Conservation (phyloP, 164 flowering plant species). For the Piper betle region DNA sequence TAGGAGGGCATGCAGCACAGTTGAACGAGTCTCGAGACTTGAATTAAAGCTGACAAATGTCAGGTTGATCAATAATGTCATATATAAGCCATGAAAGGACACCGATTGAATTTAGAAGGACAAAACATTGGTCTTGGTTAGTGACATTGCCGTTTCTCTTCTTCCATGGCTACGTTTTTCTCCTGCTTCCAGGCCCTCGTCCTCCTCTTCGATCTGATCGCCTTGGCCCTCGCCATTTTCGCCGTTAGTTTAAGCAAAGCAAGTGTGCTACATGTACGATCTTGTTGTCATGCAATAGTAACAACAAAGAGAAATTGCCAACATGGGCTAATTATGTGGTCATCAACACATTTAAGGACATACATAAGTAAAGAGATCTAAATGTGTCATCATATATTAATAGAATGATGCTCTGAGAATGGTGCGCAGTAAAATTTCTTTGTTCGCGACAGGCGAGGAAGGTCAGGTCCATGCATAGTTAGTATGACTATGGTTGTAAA, state of each 20-base stretch:
- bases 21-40: no score
- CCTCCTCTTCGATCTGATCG: slow-evolving; percentile 55
- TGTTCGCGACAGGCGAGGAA: slow-evolving; percentile 36
- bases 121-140: not conserved
- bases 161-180: slow-evolving; percentile 45
- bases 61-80: no score
- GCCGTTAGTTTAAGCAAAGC: slow-evolving; percentile 19
- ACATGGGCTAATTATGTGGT: no score
- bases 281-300: no score
- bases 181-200: slow-evolving; percentile 32
- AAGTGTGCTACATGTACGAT: not conserved
- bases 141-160: not conserved
- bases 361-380: no score
- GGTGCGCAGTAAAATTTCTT: slow-evolving; percentile 42
- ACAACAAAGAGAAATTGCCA: no score
- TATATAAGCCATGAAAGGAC: not conserved
- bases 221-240: slow-evolving; percentile 73
- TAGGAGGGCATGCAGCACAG: no score
- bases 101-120: not conserved
- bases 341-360: no score
- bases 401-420: slow-evolving; percentile 28
- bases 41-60: no score
- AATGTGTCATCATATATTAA: no score
- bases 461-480: not conserved
- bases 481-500: slow-evolving; percentile 21